Percentiles rank a stretch among this genome's conserved stretches.
phyloP scores from a whole-genome alignment of 257 asterid genomes.

The Forsythia viridissima region DNA sequence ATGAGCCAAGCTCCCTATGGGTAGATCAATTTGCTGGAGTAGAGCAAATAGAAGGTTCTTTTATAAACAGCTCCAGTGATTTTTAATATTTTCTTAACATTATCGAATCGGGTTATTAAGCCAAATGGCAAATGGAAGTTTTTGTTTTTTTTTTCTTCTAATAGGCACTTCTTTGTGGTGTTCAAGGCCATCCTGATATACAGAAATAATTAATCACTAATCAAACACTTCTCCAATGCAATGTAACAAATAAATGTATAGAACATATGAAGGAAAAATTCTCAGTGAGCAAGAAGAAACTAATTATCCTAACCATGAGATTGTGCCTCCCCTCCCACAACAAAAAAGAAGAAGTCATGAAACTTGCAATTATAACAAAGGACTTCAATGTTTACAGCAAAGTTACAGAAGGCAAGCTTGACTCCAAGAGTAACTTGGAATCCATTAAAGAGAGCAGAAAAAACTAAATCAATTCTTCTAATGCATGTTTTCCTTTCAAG shows the following conservation, averaged over 20 bases:
- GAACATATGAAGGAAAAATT: constrained; percentile 3
- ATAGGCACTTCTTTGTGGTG: background rate
- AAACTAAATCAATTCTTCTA: background rate
- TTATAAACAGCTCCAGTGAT: background rate
- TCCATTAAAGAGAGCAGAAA: background rate
- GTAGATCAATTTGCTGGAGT: background rate
- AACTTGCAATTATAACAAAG: constrained; percentile 9
- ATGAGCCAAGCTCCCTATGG: constrained; percentile 7
- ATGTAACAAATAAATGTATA: background rate
- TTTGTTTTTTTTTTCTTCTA: too few species aligned
- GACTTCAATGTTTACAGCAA: constrained; percentile 14
- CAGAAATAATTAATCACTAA: constrained; percentile 1
- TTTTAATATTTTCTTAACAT: background rate
- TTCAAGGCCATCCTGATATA: constrained; percentile 3
- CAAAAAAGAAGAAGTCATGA: background rate
- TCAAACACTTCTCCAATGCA: constrained; percentile 2
- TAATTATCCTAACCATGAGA: background rate
- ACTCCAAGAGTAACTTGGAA: background rate
- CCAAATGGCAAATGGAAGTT: background rate
- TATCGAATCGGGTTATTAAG: background rate
- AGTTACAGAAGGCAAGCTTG: constrained; percentile 13
- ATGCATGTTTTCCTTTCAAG: constrained; percentile 2
- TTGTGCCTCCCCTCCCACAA: background rate
- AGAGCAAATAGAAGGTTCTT: background rate
- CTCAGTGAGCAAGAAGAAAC: constrained; percentile 1